Base-by-base conservation (phyloP, 305 asterid genomes). In the Fraxinus sp. region DNA sequence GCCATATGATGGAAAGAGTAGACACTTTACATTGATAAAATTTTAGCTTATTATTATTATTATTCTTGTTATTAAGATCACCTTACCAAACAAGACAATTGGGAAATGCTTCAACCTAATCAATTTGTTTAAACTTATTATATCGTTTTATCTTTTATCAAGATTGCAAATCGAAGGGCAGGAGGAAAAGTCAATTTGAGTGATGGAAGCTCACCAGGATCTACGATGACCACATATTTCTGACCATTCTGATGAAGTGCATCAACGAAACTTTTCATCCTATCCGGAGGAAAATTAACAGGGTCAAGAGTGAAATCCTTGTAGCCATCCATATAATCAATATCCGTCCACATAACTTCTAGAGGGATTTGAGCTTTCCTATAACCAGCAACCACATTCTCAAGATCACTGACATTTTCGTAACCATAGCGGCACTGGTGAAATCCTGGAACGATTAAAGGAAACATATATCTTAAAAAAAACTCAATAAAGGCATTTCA, bases 271-370 rank as follows among this genome's bases (percentile, higher is more conserved):
- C 73, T 87, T 86, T 83, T 85, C 98, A 95, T 89, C 87, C 83
- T 72, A 66, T 87, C 87, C 74, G 73, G 78, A 0, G 98, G 99
- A 49, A 91, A 95, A 74, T 92, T 91, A 70, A 92, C 16, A 24
- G 98, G 97, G 84, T 95, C 98, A 10, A 95, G 86, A 14, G 99
- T 95, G 87, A 95, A 95, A 84, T 95, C 99, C 88, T 92, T 95
- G 83, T 84, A 93, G 7, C 80, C 92, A 64, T 95, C 99, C 99
- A 95, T 93, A 90, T 95, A 85, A 88, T 95, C 99, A 36, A 95
- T 94, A 84, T 95, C 99, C 6, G 93, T 95, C 99, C 99, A 95
- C 93, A 94, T 92, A 80, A 90, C 95, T 79, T 95, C 99, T 22
- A 95, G 90, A 28, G 99, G 99, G 77, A 95, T 94, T 79, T 57